Evolutionary conservation across 2,329 filamentous ascomycete species (phyloP).

Genomic region (Diaporthe sp.): DNA sequence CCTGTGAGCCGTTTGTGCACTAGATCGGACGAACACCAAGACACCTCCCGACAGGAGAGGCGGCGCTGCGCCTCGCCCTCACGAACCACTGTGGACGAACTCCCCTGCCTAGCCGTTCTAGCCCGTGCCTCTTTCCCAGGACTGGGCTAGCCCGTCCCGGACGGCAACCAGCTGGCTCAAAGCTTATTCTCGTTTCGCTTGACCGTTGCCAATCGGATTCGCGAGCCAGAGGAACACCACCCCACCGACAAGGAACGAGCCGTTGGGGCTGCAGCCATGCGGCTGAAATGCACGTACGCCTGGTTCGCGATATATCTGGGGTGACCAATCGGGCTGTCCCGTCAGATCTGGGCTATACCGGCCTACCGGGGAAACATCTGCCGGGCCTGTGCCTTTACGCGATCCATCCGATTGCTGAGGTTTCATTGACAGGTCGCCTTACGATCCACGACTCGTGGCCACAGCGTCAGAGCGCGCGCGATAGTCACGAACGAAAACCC

Average conservation of each 20-base stretch:
- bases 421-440: constrained; percentile 28
- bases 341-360: not conserved
- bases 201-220: constrained; percentile 26
- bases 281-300: constrained; percentile 13
- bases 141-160: not conserved
- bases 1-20: constrained; percentile 5
- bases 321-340: constrained; percentile 17
- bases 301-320: constrained; percentile 15
- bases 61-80: not conserved
- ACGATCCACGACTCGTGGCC: not conserved
- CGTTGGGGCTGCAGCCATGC: constrained; percentile 15
- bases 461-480: not conserved
- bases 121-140: not conserved
- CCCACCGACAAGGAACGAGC: not conserved
- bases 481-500: not conserved
- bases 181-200: constrained; percentile 25
- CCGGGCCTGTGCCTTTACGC: not conserved
- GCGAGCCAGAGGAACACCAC: not conserved
- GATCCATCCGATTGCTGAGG: not conserved
- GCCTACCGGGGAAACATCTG: constrained; percentile 15
- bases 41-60: not conserved
- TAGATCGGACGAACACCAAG: constrained; percentile 10
- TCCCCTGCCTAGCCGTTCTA: constrained; percentile 18
- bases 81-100: constrained; percentile 4
- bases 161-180: not conserved